Percentiles rank a stretch among this genome's conserved stretches.
phyloP scores from a whole-genome alignment of 2,329 filamentous ascomycete species.

The Aspergillus amoenus region DNA sequence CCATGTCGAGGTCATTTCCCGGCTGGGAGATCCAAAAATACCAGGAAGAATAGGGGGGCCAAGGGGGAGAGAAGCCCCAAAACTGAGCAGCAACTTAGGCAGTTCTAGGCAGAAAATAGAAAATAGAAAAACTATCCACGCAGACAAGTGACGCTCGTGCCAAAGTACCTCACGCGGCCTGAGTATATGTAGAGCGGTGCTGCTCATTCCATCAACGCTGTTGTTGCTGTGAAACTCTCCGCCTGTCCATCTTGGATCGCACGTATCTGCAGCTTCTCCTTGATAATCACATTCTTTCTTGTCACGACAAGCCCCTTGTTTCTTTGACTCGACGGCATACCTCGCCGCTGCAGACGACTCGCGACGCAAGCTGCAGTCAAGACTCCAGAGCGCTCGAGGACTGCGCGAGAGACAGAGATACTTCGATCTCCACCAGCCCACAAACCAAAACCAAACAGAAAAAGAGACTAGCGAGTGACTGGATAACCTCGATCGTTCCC shows the following conservation, averaged over 20 bases:
- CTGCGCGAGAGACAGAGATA: not conserved
- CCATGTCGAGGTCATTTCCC: slow-evolving; percentile 4
- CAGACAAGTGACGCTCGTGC: not conserved
- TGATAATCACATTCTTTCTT: slow-evolving; percentile 7
- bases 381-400: not conserved
- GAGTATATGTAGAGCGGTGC: slow-evolving; percentile 1
- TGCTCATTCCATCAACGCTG: not conserved
- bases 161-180: slow-evolving; percentile 2
- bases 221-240: slow-evolving; percentile 3
- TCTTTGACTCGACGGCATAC: not conserved
- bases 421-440: not conserved
- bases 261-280: not conserved
- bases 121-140: not conserved
- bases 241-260: not conserved
- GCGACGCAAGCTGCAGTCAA: not conserved
- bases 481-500: slow-evolving; percentile 7
- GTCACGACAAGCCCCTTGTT: slow-evolving; percentile 8
- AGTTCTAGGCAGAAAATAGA: slow-evolving; percentile 3
- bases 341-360: not conserved
- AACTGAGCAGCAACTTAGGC: not conserved
- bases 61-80: not conserved
- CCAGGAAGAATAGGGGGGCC: not conserved
- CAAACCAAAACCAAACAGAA: slow-evolving; percentile 8
- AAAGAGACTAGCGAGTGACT: slow-evolving; percentile 12
- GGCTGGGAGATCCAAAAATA: slow-evolving; percentile 1